Evolutionary conservation across 306 rosid species (phyloP), one percentile per base, ranked within the genome.

Genomic region (Inga laurina): DNA sequence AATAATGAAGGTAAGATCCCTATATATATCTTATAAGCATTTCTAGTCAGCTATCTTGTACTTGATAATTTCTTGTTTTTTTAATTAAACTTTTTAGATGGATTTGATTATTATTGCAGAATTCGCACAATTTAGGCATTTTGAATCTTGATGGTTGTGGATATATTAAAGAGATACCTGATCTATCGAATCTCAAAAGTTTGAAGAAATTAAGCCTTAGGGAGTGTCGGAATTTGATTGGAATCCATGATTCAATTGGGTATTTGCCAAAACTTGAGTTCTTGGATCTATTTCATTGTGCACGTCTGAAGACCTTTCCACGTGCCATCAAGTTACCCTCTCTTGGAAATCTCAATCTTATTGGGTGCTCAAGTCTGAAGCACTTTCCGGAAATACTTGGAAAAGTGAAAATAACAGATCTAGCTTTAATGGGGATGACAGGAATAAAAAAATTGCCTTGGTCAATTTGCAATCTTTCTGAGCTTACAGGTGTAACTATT

Each of bases 381-480:
- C 0, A 51, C 57, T 51, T 51, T 51, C 57, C n/a, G 57, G 7
- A 51, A 1, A 51, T 51, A 16, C n/a, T 51, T 51, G 57, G 3
- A 16, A 16, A 13, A 51, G 8, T 1, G 19, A 51, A 51, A 51
- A 16, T 51, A 51, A 4, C 0, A 51, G 2, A 0, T 2, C n/a
- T 51, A 16, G 1, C 0, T 13, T 0, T 51, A 16, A n/a, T n/a
- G n/a, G 0, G 0, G 0, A 8, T 0, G 0, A 51, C n/a, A 0
- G n/a, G 21, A 51, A 51, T 51, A 51, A 0, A 4, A 16, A 16
- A 51, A 51, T 51, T 51, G 57, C 57, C n/a, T 16, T 51, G n/a
- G 19, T 51, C 57, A 0, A 16, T 51, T 16, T 51, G n/a, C 19
- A 14, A 51, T 51, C 57, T 51, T 51, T 14, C 57, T 51, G 2